Percentiles rank a stretch among this genome's conserved stretches.
Conservation (phyloP, 2,329 filamentous ascomycete species). For the Bisporella sp. region DNA sequence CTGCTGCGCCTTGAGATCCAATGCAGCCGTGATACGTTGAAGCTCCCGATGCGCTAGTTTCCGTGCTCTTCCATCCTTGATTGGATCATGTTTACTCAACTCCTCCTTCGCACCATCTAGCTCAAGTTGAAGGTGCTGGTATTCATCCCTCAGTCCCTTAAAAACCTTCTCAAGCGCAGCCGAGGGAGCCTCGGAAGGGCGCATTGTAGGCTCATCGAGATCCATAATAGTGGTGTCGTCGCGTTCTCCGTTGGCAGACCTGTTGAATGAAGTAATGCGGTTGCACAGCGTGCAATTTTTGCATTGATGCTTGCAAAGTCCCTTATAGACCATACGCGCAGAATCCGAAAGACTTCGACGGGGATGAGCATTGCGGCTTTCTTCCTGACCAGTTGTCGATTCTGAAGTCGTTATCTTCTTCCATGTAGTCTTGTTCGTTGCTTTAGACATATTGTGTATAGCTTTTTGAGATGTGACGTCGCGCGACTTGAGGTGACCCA, state of each 20-base stretch:
- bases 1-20: constrained; percentile 70
- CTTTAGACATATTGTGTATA: constrained; percentile 7
- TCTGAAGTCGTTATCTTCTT: constrained; percentile 33
- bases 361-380: constrained; percentile 31
- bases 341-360: constrained; percentile 36
- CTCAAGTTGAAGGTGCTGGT: constrained; percentile 66
- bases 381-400: not conserved
- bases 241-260: constrained; percentile 28
- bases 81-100: constrained; percentile 62
- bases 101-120: constrained; percentile 53
- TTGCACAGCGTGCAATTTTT: constrained; percentile 51
- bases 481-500: not conserved
- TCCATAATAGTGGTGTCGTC: constrained; percentile 45
- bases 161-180: constrained; percentile 63
- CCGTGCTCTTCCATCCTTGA: constrained; percentile 57
- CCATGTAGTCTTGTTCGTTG: constrained; percentile 29
- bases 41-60: constrained; percentile 55
- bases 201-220: constrained; percentile 47
- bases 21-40: constrained; percentile 50
- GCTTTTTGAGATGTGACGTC: not conserved
- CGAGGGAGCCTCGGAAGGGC: constrained; percentile 37
- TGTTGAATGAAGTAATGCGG: constrained; percentile 39
- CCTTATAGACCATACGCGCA: constrained; percentile 25
- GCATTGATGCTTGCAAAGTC: constrained; percentile 47
- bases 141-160: constrained; percentile 74